Conservation (phyloP, 2,329 filamentous ascomycete genomes). For the Calycina marina region DNA sequence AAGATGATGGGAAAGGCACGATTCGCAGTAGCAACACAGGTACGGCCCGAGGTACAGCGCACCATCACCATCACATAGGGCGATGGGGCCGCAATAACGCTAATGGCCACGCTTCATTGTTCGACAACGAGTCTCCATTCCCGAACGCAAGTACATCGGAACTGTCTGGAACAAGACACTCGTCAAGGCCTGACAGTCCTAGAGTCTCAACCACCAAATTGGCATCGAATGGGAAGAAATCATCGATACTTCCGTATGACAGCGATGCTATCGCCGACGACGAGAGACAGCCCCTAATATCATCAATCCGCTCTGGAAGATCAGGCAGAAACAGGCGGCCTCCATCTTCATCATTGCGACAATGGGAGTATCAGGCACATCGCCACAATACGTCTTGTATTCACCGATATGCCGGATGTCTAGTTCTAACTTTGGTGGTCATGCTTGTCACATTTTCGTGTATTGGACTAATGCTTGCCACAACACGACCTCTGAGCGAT, state of each 20-base stretch:
- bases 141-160: slow-evolving; percentile 51
- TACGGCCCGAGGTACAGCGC: slow-evolving; percentile 47
- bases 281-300: slow-evolving; percentile 72
- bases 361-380: slow-evolving; percentile 60
- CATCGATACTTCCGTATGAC: slow-evolving; percentile 58
- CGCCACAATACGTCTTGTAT: slow-evolving; percentile 47
- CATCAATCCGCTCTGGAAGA: slow-evolving; percentile 40
- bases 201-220: slow-evolving; percentile 35
- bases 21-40: slow-evolving; percentile 42
- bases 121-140: slow-evolving; percentile 69
- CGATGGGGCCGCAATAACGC: slow-evolving; percentile 59
- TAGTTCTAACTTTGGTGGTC: slow-evolving; percentile 70
- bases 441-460: slow-evolving; percentile 71
- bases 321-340: slow-evolving; percentile 40
- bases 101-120: slow-evolving; percentile 55
- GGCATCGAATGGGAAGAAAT: slow-evolving; percentile 33
- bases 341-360: slow-evolving; percentile 42
- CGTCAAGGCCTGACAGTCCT: slow-evolving; percentile 56
- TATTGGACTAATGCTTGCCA: slow-evolving; percentile 79
- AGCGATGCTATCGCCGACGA: slow-evolving; percentile 78
- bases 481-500: slow-evolving; percentile 71
- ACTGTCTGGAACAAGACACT: slow-evolving; percentile 44
- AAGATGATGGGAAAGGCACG: slow-evolving; percentile 52
- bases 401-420: slow-evolving; percentile 68
- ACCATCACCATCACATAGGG: slow-evolving; percentile 71